Base-by-base conservation (phyloP, 2,329 filamentous ascomycete species). In the Xylariaceae sp. region DNA sequence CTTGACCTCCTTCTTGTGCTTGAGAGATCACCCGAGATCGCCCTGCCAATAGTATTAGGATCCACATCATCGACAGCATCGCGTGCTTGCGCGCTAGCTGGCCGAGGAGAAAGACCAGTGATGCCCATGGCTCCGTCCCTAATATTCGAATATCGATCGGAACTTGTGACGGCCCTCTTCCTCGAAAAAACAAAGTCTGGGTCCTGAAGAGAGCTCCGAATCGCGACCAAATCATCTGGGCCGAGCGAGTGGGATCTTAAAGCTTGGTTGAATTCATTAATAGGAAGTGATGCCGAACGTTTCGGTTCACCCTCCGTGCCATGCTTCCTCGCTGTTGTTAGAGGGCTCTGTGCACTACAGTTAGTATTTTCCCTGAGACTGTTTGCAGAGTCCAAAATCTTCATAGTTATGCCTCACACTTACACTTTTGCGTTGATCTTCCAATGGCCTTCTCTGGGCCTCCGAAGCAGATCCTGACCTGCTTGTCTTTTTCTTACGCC, bases 181-280 rank as follows among this genome's bases (percentile, higher is more conserved):
- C 71, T 69, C 12, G 63, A 60, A 22, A 70, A 67, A 53, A 61
- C 68, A 18, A 66, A 63, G 14, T 81, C 80, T 41, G 72, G 69
- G 22, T 28, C 22, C 50, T 75, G 76, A 41, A 80, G 58, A 2
- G 81, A 83, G 51, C 74, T 80, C 51, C 78, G 76, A 19, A 80
- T 80, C 36, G 74, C 76, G 33, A 74, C 70, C 19, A 78, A 77
- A 58, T 83, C 79, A 36, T 81, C 76, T 2, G 77, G 76, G 1
- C 81, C 79, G 39, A 84, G 71, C 2, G 83, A 84, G 63, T 86
- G 82, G 12, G 83, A 86, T 42, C 82, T 75, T 36, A 86, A 64
- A 2, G 83, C 82, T 41, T 79, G 75, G 55, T 83, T 80, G 55
- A 78, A 82, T 60, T 86, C 82, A 42, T 77, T 82, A 46, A 85